Evolutionary conservation across 148 eudicot species (phyloP).

Genomic region (Vaccinium darrowii): DNA sequence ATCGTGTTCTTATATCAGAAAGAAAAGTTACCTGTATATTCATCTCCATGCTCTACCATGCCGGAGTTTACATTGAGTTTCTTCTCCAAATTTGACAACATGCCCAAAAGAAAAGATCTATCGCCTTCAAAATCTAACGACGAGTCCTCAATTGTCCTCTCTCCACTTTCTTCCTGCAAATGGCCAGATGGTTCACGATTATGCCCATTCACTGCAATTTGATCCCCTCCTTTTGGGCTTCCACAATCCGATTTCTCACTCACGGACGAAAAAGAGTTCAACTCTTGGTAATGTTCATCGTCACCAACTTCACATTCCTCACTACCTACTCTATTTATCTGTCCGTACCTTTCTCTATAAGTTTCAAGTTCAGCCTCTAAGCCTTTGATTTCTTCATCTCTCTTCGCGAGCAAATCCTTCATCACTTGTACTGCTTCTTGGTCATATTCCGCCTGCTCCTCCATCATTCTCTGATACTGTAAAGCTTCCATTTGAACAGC

Average conservation of each 20-base stretch:
- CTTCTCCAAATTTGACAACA: slow-evolving; percentile 46
- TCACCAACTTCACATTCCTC: slow-evolving; percentile 39
- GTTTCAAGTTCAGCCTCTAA: slow-evolving; percentile 66
- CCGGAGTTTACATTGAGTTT: slow-evolving; percentile 18
- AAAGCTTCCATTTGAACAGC: slow-evolving; percentile 95
- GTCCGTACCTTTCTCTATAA: slow-evolving; percentile 64
- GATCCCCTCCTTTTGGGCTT: slow-evolving; percentile 42
- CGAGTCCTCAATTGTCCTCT: slow-evolving; percentile 26
- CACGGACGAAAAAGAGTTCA: slow-evolving; percentile 45
- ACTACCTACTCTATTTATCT: slow-evolving; percentile 24
- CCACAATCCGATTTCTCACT: slow-evolving; percentile 54
- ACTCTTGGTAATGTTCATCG: slow-evolving; percentile 52
- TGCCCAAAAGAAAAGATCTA: slow-evolving; percentile 47
- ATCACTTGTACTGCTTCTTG: slow-evolving; percentile 33
- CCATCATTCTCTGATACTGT: slow-evolving; percentile 99
- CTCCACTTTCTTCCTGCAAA: slow-evolving; percentile 5
- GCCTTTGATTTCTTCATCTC: slow-evolving; percentile 66
- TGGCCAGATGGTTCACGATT: neutral
- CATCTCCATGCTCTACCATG: slow-evolving; percentile 19
- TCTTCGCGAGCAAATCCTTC: slow-evolving; percentile 55
- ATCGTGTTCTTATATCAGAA: neutral
- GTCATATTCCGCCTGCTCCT: slow-evolving; percentile 93
- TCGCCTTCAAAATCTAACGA: slow-evolving; percentile 46
- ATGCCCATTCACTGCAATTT: slow-evolving; percentile 19
- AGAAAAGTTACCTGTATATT: slow-evolving; percentile 28